These are phyloP conservation scores for Cyberlindnera bimundalis DNA, from an alignment of 805 yeast genomes.

Conservation along the genomic window DNA sequence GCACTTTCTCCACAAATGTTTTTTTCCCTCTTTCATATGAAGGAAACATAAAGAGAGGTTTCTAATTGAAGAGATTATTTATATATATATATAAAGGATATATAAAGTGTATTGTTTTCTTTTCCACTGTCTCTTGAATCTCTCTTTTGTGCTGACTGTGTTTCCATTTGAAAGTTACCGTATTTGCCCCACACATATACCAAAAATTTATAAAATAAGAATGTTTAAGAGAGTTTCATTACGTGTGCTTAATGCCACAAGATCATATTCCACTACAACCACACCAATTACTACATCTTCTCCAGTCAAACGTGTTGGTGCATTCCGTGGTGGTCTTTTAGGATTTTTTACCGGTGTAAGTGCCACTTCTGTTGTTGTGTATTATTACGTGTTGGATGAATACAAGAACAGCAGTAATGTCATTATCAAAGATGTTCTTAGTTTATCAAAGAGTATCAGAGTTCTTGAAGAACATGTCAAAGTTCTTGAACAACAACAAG, in stretches of 20 bases:
- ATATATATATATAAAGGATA: too few species aligned
- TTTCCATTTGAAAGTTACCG: too few species aligned
- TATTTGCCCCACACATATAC: too few species aligned
- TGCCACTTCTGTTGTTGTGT: constrained; percentile 69
- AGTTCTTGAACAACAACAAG: constrained; percentile 44
- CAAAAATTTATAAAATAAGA: too few species aligned
- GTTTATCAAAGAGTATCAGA: constrained; percentile 64
- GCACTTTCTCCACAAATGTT: constrained; percentile 4
- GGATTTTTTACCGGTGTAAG: constrained; percentile 81
- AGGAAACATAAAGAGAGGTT: too few species aligned
- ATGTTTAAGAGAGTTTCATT: constrained; percentile 4
- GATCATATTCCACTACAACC: constrained; percentile 10
- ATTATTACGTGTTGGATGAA: constrained; percentile 74
- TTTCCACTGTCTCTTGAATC: too few species aligned
- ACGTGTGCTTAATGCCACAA: constrained; percentile 1
- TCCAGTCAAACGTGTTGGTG: constrained; percentile 33
- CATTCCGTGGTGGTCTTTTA: constrained; percentile 48
- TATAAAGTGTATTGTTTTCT: too few species aligned
- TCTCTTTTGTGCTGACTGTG: too few species aligned
- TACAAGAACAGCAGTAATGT: constrained; percentile 71
- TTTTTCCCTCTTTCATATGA: neutral
- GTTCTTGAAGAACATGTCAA: constrained; percentile 68
- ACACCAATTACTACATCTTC: constrained; percentile 1
- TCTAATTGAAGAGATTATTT: too few species aligned
- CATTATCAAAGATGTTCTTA: constrained; percentile 69